These are phyloP conservation scores for Ogataea degrootiae DNA, from an alignment of 805 yeast genomes.

Conservation along the genomic window DNA sequence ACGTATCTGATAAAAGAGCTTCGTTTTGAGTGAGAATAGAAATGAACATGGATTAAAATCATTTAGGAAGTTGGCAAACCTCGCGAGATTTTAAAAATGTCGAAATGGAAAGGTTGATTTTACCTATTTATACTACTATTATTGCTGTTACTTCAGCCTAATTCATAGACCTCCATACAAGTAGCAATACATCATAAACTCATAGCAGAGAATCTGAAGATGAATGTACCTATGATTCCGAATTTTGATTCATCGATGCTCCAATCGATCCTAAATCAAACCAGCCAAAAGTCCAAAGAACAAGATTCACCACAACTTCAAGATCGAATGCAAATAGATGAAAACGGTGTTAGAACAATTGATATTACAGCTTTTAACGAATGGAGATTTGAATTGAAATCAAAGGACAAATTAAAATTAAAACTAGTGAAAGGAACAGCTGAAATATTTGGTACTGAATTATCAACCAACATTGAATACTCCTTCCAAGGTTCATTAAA, in stretches of 20 bases:
- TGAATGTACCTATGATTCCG: conserved; percentile 6
- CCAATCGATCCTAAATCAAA: conserved; percentile 17
- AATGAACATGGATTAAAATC: too few relatives aligned
- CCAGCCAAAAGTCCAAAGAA: conserved; percentile 2
- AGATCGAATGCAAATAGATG: background rate
- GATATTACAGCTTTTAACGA: conserved; percentile 41
- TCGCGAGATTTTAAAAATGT: too few relatives aligned
- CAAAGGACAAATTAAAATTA: conserved; percentile 41
- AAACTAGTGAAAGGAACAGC: conserved; percentile 64
- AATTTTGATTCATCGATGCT: conserved; percentile 18
- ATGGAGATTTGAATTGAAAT: conserved; percentile 72
- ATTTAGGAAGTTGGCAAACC: too few relatives aligned
- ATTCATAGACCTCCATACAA: too few relatives aligned
- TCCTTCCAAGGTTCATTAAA: conserved; percentile 48
- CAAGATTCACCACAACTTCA: conserved; percentile 3
- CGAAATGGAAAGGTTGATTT: too few relatives aligned
- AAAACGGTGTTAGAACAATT: conserved; percentile 5
- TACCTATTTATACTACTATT: too few relatives aligned
- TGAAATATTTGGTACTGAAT: conserved; percentile 91
- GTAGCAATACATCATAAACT: too few relatives aligned
- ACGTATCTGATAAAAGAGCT: too few relatives aligned
- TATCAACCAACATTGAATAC: conserved; percentile 66
- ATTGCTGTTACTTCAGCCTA: too few relatives aligned
- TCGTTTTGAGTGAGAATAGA: too few relatives aligned
- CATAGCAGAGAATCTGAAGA: background rate